Evolutionary conservation across 441 rosid species (phyloP), one percentile per base, ranked within the genome.

Genomic region (Omphalea diandra): DNA sequence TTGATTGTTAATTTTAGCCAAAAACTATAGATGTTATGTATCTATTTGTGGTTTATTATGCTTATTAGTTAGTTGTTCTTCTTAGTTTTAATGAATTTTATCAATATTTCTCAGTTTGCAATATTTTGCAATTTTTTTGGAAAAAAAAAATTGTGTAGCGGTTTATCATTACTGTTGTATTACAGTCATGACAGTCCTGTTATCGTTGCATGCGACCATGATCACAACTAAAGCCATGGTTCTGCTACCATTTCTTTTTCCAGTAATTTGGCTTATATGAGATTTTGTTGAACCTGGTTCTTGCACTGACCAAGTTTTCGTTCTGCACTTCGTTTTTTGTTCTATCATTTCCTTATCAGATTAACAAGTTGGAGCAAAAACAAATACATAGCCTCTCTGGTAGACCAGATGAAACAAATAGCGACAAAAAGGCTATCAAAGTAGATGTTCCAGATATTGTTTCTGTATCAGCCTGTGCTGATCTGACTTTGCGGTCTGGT

Each of bases 401-500:
- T 60, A 86, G 84, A 83, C 40, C 84, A 61, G 79, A 86, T 73
- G 77, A 36, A 40, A 63, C 61, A 60, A 84, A 73, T 59, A 62
- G 74, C 67, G 96, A 93, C 70, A 84, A 74, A 83, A 83, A 71
- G 85, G 84, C 85, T 17, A 76, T 88, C 67, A 87, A 84, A 82
- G 86, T 95, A 57, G 85, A 84, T 22, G 85, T 95, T 72, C 83
- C 87, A 46, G 95, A 89, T 72, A 87, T 95, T 29, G 83, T 88
- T 54, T 95, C 98, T 65, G 94, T 90, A 63, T 87, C 97, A 65
- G 83, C 95, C 44, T 89, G 97, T 75, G 88, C 97, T 38, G 98
- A 93, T 83, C 88, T 93, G 67, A 95, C 98, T 58, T 81, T 95
- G 81, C 99, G 98, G 60, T 89, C 97, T 7, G 99, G 99, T 72